Evolutionary conservation across 176 grass and related monocot genomes (phyloP), one percentile per base, ranked within the genome.

Genomic region (Avena atlantica): DNA sequence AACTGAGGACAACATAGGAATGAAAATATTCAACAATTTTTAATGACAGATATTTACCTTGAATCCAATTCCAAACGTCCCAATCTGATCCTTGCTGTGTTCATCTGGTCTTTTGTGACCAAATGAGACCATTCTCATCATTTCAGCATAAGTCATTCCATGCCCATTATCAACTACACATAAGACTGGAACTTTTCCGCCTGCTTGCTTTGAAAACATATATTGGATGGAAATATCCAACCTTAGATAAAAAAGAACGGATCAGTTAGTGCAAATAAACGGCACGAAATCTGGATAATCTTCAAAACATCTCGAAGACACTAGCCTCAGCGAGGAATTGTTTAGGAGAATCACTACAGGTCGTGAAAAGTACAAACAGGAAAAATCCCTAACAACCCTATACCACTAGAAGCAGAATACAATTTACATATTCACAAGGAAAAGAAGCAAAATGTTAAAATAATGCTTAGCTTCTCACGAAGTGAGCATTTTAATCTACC

Each of bases 51-150:
- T 81, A 51, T 52, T 68, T 71, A 96, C 94, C 89, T 97, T 97
- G 87, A 97, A 94, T 76, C 95, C 90, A 70, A 97, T 97, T 74
- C 95, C 92, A 78, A 97, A 97, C 81, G 84, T 89, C 19, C 95
- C 95, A 64, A 94, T 91, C 29, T 85, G 74, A 94, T 94, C 83
- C 70, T 84, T 44, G 8, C 51, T 17, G 51, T 90, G 36, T 72
- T 59, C 58, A 57, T 85, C 81, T 77, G 86, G 88, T n/a, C 87
- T 75, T 83, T 87, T 94, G 59, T 97, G 95, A 88, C 95, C 95
- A 89, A 97, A 97, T 12, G 92, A 92, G 5, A 97, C 85, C 92
- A 97, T 97, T 86, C 86, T 93, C 84, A 89, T 86, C 60, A 94
- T 89, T 74, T 94, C 84, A 74, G 24, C 5, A 87, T 92, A 86